These are phyloP conservation scores for Escallonia herrerae DNA, from an alignment of 129 eudicot species.

Conservation along the genomic window DNA sequence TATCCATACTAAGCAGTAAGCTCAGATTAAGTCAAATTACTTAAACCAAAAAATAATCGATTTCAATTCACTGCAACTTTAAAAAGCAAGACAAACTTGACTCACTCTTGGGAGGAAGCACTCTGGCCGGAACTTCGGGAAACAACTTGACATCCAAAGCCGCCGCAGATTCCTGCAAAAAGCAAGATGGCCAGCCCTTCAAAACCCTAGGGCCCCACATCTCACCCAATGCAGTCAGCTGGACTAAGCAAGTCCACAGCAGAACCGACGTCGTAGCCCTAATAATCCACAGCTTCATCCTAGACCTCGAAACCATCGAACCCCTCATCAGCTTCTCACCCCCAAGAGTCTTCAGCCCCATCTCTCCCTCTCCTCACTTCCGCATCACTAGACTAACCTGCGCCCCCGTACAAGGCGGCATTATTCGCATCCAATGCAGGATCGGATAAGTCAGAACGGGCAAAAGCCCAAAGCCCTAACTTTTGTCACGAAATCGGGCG, in stretches of 20 bases:
- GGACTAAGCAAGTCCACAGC: slow-evolving; percentile 87
- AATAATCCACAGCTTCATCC: slow-evolving; percentile 77
- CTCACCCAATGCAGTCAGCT: slow-evolving; percentile 67
- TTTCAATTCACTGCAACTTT: no score
- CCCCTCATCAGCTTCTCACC: slow-evolving; percentile 47
- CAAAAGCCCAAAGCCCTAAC: no score
- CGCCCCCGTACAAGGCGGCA: background rate
- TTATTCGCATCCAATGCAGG: background rate
- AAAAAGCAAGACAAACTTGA: no score
- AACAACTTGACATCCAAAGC: slow-evolving; percentile 37
- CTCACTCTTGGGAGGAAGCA: slow-evolving; percentile 88
- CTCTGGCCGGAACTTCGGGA: slow-evolving; percentile 39
- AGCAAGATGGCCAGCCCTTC: slow-evolving; percentile 76
- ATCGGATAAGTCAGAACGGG: background rate
- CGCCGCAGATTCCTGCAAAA: slow-evolving; percentile 30
- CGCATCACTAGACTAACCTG: slow-evolving; percentile 6
- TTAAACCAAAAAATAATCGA: no score
- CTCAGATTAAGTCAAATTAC: no score
- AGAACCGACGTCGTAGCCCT: slow-evolving; percentile 64
- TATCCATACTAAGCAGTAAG: no score
- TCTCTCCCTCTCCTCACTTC: slow-evolving; percentile 23
- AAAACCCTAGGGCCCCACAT: slow-evolving; percentile 73
- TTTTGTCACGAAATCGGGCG: background rate
- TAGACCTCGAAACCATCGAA: slow-evolving; percentile 45
- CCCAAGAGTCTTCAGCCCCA: slow-evolving; percentile 61